Evolutionary conservation across 2,329 filamentous ascomycete genomes (phyloP).

Genomic region (Stagonosporopsis chrysanthemi): DNA sequence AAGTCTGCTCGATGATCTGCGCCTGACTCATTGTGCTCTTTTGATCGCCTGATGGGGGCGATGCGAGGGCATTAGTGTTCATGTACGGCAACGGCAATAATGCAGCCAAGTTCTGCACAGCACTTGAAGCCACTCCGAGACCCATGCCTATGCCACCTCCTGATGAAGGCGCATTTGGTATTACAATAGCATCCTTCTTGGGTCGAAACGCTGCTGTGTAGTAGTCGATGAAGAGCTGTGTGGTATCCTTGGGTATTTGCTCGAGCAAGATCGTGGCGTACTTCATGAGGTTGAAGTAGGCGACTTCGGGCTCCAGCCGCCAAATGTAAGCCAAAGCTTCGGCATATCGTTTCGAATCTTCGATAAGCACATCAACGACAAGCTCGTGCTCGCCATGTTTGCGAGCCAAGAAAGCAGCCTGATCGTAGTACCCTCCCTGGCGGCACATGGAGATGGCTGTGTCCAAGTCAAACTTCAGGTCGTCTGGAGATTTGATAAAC

Average conservation of each 20-base stretch:
- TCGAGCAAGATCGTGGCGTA: slow-evolving; percentile 91
- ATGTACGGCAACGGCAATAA: slow-evolving; percentile 87
- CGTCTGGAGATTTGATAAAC: slow-evolving; percentile 94
- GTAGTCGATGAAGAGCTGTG: slow-evolving; percentile 90
- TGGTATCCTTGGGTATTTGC: slow-evolving; percentile 82
- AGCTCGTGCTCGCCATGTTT: slow-evolving; percentile 93
- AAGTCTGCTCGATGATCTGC: slow-evolving; percentile 61
- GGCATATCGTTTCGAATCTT: slow-evolving; percentile 88
- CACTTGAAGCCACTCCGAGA: slow-evolving; percentile 67
- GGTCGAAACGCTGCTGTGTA: slow-evolving; percentile 87
- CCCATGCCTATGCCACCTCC: slow-evolving; percentile 52
- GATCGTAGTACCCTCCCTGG: slow-evolving; percentile 95
- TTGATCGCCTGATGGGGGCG: slow-evolving; percentile 61
- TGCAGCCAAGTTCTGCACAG: slow-evolving; percentile 85
- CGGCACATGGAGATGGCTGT: slow-evolving; percentile 98
- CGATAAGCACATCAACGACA: slow-evolving; percentile 93
- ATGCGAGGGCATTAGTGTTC: slow-evolving; percentile 67
- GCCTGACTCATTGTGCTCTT: slow-evolving; percentile 63
- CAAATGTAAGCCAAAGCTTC: slow-evolving; percentile 93
- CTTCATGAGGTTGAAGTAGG: slow-evolving; percentile 90
- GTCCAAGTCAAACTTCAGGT: slow-evolving; percentile 95
- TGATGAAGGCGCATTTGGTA: slow-evolving; percentile 57
- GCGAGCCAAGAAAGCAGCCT: slow-evolving; percentile 92
- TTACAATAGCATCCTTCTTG: slow-evolving; percentile 67
- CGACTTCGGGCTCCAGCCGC: slow-evolving; percentile 78